These are phyloP conservation scores for Cylindrodendrum hubeiense DNA, from an alignment of 2,329 filamentous ascomycete genomes.

Conservation along the genomic window DNA sequence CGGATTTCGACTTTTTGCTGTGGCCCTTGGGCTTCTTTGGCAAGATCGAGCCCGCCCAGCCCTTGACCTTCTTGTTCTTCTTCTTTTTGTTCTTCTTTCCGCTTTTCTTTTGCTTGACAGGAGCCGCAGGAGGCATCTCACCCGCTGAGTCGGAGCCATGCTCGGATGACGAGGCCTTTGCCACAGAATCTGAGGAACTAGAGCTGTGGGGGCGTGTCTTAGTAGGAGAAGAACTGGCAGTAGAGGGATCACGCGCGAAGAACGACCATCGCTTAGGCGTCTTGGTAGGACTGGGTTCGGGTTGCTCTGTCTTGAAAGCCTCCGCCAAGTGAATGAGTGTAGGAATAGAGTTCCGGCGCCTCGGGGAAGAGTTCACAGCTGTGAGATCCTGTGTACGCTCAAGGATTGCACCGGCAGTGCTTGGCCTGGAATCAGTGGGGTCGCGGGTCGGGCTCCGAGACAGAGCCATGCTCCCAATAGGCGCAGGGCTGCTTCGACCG, in stretches of 20 bases:
- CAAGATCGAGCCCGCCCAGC: constrained; percentile 77
- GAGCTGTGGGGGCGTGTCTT: constrained; percentile 62
- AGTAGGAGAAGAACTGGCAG: constrained; percentile 58
- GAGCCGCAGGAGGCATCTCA: constrained; percentile 36
- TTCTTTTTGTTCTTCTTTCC: constrained; percentile 53
- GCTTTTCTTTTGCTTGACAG: constrained; percentile 44
- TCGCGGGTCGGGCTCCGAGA: constrained; percentile 56
- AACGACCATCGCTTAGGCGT: constrained; percentile 72
- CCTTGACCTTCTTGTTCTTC: constrained; percentile 79
- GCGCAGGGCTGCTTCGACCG: constrained; percentile 55
- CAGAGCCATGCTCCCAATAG: constrained; percentile 36
- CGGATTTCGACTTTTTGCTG: constrained; percentile 56
- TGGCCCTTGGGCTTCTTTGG: constrained; percentile 69
- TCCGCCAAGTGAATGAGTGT: constrained; percentile 60
- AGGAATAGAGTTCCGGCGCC: constrained; percentile 71
- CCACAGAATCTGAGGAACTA: constrained; percentile 56
- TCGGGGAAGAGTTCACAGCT: constrained; percentile 51
- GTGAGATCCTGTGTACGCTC: constrained; percentile 57
- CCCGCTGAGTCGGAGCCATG: constrained; percentile 48
- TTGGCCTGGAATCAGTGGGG: constrained; percentile 68
- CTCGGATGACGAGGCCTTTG: constrained; percentile 51
- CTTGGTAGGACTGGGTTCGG: constrained; percentile 63
- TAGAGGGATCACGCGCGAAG: constrained; percentile 70
- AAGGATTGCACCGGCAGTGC: constrained; percentile 78
- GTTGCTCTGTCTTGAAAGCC: constrained; percentile 47